Evolutionary conservation across 2,329 filamentous ascomycete species (phyloP).

Genomic region (Pseudocercospora cruenta): DNA sequence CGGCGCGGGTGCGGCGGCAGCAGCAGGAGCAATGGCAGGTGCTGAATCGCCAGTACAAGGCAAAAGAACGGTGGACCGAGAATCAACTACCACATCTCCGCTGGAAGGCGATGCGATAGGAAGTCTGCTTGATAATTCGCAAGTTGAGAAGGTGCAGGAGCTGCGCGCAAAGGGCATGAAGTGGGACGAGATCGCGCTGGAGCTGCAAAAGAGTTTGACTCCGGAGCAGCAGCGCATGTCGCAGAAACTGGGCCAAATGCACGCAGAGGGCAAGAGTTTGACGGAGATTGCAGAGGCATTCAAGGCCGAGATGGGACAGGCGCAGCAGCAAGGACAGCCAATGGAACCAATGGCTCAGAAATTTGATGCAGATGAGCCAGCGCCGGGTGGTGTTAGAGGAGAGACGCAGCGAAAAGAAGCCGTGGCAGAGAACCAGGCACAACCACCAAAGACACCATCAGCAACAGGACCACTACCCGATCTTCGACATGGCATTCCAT

Average conservation of each 20-base stretch:
- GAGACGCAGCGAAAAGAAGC: conserved; percentile 34
- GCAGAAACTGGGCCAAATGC: conserved; percentile 9
- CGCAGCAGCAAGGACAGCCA: conserved; percentile 6
- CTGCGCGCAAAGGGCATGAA: conserved; percentile 17
- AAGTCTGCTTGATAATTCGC: conserved; percentile 6
- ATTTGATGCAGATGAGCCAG: conserved; percentile 35
- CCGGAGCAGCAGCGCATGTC: conserved; percentile 20
- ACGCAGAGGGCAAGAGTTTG: conserved; percentile 14
- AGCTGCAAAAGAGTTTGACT: conserved; percentile 12
- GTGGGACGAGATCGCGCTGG: conserved; percentile 14
- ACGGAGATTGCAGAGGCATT: conserved; percentile 13
- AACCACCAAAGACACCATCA: conserved; percentile 21
- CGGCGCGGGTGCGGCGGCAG: conserved; percentile 24
- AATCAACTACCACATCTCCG: conserved; percentile 29
- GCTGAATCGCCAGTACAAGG: conserved; percentile 35
- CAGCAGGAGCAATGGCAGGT: conserved; percentile 19
- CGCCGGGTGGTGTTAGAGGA: conserved; percentile 31
- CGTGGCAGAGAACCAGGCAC: conserved; percentile 30
- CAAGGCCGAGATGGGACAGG: conserved; percentile 7
- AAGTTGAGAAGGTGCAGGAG: conserved; percentile 36
- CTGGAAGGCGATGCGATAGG: conserved; percentile 17
- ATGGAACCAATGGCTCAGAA: conserved; percentile 38
- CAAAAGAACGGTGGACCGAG: conserved; percentile 43
- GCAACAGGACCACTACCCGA: conserved; percentile 73
- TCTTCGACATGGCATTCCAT: conserved; percentile 91